Evolutionary conservation across 805 yeast species (phyloP), one percentile per base, ranked within the genome.

Genomic region (Phaffomyces antillensis): DNA sequence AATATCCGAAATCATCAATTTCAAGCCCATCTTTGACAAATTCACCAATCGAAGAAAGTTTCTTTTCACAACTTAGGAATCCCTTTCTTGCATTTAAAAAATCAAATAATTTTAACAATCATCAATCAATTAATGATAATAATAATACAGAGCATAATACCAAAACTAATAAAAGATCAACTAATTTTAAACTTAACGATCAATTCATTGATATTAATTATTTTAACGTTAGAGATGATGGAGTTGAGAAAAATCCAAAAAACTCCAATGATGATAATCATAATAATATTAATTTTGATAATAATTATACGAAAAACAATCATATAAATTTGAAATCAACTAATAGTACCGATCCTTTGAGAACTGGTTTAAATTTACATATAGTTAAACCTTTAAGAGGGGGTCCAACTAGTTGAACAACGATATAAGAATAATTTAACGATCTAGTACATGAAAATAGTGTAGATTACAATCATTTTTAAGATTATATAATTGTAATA

Each of bases 381-480:
- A 81, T 83, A 8, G 77, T 81, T 17, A 81, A 79, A 58, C 85
- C 86, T 1, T 37, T 79, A 35, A 67, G 81, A 43, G 84, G 85
- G 18, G 57, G 52, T 3, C 13, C 42, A 13, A 41, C 39, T 12
- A 33, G 38, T 9, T 43, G 44, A 12, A 42, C 26, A 42, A 47
- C 20, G 18, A 20, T 7, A 20, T 20, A 7, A 20, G 6, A 20
- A 20, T 20, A 20, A 20, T 20, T 5, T 49, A 37, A 37, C 16
- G 26, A 17, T 12, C 13, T 26, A 26, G 9, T 20, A 20, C 23
- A 20, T 20, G 23, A 20, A 20, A 20, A 20, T 20, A 20, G 6
- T 20, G 23, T 20, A 4, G 23, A 20, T 20, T 7, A 20, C 23
- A 20, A 20, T 20, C 23, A 20, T 20, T 20, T 20, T 20, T 20